Conservation (phyloP, 164 flowering plant species). For the Chimonanthus praecox region DNA sequence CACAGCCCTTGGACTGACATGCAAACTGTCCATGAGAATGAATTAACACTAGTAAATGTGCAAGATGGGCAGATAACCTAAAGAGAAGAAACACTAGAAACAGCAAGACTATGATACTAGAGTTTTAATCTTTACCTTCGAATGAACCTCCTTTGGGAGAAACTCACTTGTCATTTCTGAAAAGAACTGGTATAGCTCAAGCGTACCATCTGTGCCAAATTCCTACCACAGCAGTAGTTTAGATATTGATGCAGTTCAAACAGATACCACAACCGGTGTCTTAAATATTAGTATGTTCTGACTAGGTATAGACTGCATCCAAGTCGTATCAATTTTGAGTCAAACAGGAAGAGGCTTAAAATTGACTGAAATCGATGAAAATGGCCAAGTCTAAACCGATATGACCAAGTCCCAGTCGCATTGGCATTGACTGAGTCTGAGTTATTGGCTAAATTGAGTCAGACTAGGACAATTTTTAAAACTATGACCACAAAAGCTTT, state of each 20-base stretch:
- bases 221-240: conserved; percentile 11
- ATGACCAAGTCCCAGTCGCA: too few species aligned
- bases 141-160: conserved; percentile 10
- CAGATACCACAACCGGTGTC: not conserved
- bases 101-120: not conserved
- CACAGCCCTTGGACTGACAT: too few species aligned
- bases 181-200: conserved; percentile 29
- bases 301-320: too few species aligned
- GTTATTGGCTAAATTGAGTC: too few species aligned
- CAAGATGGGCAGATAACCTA: not conserved
- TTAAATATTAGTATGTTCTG: too few species aligned
- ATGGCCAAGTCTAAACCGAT: too few species aligned
- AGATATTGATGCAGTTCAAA: not conserved
- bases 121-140: conserved; percentile 8
- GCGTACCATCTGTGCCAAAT: conserved; percentile 23
- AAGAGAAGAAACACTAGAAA: not conserved
- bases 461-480: too few species aligned
- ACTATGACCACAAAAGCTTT: not conserved
- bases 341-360: not conserved
- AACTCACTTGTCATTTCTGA: conserved; percentile 17
- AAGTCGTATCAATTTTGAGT: not conserved
- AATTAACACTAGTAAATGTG: not conserved
- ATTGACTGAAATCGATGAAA: not conserved
- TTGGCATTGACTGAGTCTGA: too few species aligned
- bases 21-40: not conserved